Percentiles rank a stretch among this genome's conserved stretches.
Evolutionary conservation across 2,329 filamentous ascomycete species (phyloP).

Genomic region (Pseudonectria foliicola): DNA sequence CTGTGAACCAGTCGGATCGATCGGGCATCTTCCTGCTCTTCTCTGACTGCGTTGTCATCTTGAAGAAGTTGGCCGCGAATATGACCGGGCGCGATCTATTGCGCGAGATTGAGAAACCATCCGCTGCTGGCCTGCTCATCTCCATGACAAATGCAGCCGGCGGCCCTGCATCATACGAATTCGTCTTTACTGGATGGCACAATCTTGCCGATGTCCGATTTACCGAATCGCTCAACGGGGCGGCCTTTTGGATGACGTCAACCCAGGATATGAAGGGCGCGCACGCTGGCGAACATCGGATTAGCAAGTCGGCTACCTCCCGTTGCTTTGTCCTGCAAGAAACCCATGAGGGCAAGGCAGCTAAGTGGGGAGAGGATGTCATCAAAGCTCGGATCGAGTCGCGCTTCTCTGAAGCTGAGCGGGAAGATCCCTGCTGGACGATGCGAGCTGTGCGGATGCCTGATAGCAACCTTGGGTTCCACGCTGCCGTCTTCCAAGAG

Average conservation of each 20-base stretch:
- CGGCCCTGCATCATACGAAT: conserved; percentile 57
- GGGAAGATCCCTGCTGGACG: conserved; percentile 75
- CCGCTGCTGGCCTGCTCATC: conserved; percentile 53
- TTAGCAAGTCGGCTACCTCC: conserved; percentile 46
- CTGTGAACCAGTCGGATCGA: conserved; percentile 36
- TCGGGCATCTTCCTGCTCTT: conserved; percentile 77
- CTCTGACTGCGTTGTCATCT: conserved; percentile 68
- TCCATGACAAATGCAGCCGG: conserved; percentile 58
- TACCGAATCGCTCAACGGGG: conserved; percentile 60
- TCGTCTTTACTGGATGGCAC: conserved; percentile 69
- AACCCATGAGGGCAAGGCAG: conserved; percentile 68
- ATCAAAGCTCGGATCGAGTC: conserved; percentile 80
- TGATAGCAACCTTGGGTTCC: conserved; percentile 52
- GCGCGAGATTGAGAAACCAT: conserved; percentile 78
- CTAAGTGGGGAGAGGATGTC: conserved; percentile 75
- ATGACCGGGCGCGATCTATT: conserved; percentile 70
- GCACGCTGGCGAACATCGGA: conserved; percentile 34
- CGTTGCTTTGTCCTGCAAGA: conserved; percentile 68
- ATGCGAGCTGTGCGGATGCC: conserved; percentile 61
- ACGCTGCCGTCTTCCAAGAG: conserved; percentile 67
- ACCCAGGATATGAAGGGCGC: conserved; percentile 52
- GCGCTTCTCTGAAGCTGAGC: conserved; percentile 74
- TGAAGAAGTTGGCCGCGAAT: conserved; percentile 61
- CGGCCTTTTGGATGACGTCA: conserved; percentile 61
- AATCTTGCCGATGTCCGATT: conserved; percentile 63